A percentile compares a stretch with the other conserved stretches of the same genome.
These are phyloP conservation scores for Yamadazyma dendronema DNA, from an alignment of 1,139 yeast species.

Conservation along the genomic window DNA sequence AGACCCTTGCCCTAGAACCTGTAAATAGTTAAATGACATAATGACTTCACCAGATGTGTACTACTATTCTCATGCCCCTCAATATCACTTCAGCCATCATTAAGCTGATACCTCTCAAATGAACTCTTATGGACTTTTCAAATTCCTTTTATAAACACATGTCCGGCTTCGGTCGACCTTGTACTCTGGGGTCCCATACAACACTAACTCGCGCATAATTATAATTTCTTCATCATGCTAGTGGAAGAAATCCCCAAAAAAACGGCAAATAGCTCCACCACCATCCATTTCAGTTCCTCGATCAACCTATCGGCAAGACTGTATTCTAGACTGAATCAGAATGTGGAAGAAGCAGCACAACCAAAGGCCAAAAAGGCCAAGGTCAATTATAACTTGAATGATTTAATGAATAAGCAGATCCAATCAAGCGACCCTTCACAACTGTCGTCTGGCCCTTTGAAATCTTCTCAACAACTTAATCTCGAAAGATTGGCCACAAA, in stretches of 20 bases:
- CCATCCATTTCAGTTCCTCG: slow-evolving; percentile 45
- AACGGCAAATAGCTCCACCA: slow-evolving; percentile 31
- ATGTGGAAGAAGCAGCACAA: slow-evolving; percentile 16
- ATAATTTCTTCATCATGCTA: slow-evolving; percentile 30
- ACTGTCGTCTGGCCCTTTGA: slow-evolving; percentile 33
- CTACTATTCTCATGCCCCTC: too few species aligned
- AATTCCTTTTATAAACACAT: too few species aligned
- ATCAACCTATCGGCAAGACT: slow-evolving; percentile 45
- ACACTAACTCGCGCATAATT: too few species aligned
- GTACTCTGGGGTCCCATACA: too few species aligned
- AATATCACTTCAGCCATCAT: too few species aligned
- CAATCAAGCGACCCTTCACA: slow-evolving; percentile 28
- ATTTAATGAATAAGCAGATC: slow-evolving; percentile 45
- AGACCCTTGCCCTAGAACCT: slow-evolving; percentile 1
- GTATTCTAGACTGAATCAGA: slow-evolving; percentile 18
- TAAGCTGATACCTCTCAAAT: too few species aligned
- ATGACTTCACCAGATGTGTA: too few species aligned
- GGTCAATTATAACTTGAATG: slow-evolving; percentile 46
- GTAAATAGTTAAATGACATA: slow-evolving; percentile 4
- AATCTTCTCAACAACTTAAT: slow-evolving; percentile 45
- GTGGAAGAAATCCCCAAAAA: slow-evolving; percentile 48
- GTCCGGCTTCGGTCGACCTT: too few species aligned
- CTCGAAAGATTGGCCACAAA: slow-evolving; percentile 40
- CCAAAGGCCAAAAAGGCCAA: slow-evolving; percentile 34
- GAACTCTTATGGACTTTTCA: too few species aligned